Evolutionary conservation across 75 land plant genomes (phyloP).

Genomic region (Cupressus sempervirens): DNA sequence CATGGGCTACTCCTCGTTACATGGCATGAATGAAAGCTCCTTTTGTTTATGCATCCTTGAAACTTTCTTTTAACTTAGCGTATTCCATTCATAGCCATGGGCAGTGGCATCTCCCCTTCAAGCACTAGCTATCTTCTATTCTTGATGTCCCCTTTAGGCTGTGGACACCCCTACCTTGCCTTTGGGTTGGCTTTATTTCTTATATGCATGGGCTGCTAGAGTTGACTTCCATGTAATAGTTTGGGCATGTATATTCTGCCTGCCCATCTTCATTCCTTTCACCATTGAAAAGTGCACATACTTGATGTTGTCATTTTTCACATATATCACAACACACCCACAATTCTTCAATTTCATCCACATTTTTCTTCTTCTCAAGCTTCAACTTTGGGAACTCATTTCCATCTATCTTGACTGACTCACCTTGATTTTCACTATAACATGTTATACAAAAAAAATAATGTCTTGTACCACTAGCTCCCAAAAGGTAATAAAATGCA

Average conservation of each 20-base stretch:
- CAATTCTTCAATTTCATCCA: constrained; percentile 95
- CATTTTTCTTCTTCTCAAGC: constrained; percentile 87
- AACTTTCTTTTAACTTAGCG: too few relatives aligned
- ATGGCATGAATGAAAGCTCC: too few relatives aligned
- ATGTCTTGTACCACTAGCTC: constrained; percentile 70
- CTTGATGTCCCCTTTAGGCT: too few relatives aligned
- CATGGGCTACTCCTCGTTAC: too few relatives aligned
- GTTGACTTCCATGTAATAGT: constrained; percentile 39
- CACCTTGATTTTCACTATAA: constrained; percentile 84
- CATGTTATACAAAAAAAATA: constrained; percentile 90
- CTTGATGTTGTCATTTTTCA: constrained; percentile 63
- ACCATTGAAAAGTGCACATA: constrained; percentile 69
- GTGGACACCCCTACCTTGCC: too few relatives aligned
- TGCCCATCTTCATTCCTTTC: constrained; percentile 40
- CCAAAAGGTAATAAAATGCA: constrained; percentile 75
- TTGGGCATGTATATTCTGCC: constrained; percentile 61
- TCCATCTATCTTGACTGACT: constrained; percentile 68
- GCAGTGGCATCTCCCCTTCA: too few relatives aligned
- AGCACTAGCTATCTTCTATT: too few relatives aligned
- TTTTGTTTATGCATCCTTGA: too few relatives aligned
- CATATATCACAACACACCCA: constrained; percentile 83
- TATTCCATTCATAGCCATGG: too few relatives aligned
- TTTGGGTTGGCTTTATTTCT: too few relatives aligned
- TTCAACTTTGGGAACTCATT: constrained; percentile 46
- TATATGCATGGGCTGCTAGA: too few relatives aligned